These are phyloP conservation scores for Beauveria sp. DNA, from an alignment of 2,329 filamentous ascomycete species.

Conservation along the genomic window DNA sequence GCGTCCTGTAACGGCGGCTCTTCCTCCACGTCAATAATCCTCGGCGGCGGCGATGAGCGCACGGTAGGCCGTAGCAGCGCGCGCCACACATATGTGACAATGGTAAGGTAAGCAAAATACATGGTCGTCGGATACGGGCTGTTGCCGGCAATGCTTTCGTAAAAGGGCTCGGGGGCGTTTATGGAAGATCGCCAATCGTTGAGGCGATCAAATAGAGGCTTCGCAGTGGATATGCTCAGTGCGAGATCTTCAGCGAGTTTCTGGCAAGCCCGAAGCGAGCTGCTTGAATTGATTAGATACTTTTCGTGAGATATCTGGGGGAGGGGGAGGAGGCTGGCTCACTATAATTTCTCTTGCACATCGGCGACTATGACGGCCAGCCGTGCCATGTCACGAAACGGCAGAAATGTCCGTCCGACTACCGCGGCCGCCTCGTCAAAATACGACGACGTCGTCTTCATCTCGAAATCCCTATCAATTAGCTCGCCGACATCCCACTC, in stretches of 20 bases:
- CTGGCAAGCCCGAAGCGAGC: constrained; percentile 12
- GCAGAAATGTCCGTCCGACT: not conserved
- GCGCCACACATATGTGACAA: constrained; percentile 13
- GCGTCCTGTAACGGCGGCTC: not conserved
- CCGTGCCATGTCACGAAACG: constrained; percentile 13
- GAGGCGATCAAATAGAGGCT: constrained; percentile 11
- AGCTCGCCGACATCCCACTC: constrained; percentile 22
- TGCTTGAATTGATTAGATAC: not conserved
- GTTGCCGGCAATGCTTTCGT: not conserved
- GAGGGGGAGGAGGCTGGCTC: not conserved
- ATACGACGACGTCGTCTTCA: not conserved
- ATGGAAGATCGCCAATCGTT: constrained; percentile 13
- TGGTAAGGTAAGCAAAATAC: constrained; percentile 14
- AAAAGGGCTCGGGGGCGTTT: not conserved
- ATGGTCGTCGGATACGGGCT: constrained; percentile 9
- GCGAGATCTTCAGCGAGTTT: constrained; percentile 12
- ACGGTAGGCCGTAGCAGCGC: constrained; percentile 13
- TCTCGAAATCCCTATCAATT: constrained; percentile 10
- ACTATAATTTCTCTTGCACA: constrained; percentile 13
- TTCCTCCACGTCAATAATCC: constrained; percentile 12
- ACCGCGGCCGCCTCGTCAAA: constrained; percentile 2
- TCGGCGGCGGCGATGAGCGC: constrained; percentile 12
- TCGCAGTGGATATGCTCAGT: constrained; percentile 11
- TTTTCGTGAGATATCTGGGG: not conserved
- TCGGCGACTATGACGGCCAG: constrained; percentile 12